Conservation (phyloP, 768 basidiomycete species). For the Lactarius akahatsu region DNA sequence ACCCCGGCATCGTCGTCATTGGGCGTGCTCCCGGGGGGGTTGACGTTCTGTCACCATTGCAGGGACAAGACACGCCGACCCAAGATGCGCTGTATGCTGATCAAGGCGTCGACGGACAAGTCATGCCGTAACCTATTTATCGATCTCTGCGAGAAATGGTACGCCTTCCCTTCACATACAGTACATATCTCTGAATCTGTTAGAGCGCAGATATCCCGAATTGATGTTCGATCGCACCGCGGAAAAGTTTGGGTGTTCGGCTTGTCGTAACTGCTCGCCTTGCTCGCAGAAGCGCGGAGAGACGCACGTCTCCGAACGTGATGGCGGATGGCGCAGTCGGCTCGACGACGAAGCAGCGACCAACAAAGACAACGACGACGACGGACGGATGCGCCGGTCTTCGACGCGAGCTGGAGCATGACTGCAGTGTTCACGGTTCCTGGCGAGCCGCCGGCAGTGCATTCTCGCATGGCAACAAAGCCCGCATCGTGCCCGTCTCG, state of each 20-base stretch:
- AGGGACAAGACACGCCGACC: slow-evolving; percentile 3
- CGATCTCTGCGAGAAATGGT: slow-evolving; percentile 26
- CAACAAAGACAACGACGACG: not conserved
- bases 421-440: not conserved
- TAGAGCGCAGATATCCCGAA: slow-evolving; percentile 39
- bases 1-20: not conserved
- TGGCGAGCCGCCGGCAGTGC: not conserved
- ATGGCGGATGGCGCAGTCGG: slow-evolving; percentile 27
- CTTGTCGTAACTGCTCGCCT: slow-evolving; percentile 39
- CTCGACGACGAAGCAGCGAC: not conserved
- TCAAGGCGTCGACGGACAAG: not conserved
- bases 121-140: slow-evolving; percentile 17
- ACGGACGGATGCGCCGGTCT: not conserved
- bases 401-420: not conserved
- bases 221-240: slow-evolving; percentile 37
- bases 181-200: not conserved
- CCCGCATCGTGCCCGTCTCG: not conserved
- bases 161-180: too few relatives aligned
- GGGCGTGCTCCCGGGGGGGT: too few relatives aligned
- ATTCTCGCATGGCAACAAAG: not conserved
- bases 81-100: slow-evolving; percentile 18
- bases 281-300: slow-evolving; percentile 50
- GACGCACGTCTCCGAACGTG: slow-evolving; percentile 40
- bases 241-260: slow-evolving; percentile 43
- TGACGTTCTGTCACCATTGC: slow-evolving; percentile 27